Evolutionary conservation across 495 filamentous ascomycete species (phyloP), one percentile per base, ranked within the genome.

Genomic region (Extremus antarcticus): DNA sequence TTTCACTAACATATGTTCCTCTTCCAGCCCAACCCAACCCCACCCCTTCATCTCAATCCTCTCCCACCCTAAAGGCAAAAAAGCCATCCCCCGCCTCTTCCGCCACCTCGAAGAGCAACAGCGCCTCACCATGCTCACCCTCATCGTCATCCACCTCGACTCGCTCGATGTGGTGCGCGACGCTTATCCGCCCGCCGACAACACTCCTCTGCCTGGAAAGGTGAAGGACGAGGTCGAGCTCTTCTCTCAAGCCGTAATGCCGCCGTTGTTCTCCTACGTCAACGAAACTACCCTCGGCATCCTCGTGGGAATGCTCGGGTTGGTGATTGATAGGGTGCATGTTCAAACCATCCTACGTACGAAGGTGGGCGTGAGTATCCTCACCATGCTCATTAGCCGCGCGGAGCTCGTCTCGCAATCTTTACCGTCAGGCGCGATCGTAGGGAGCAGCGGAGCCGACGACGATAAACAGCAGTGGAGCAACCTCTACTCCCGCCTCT

Each of bases 41-140:
- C 94, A 99, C 66, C 92, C 92, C 0, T 99, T 99, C 75, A 95
- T 99, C 62, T 86, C 88, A 25, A 89, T 99, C 65, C 78, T 99
- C 15, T 91, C 90, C 4, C 95, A 90, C 66, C 80, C 79, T 47
- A 99, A 99, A 73, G 94, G 92, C 63, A 99, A 95, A 74, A 94
- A 92, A 68, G 86, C 87, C 0, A 87, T 99, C 60, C 87, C 87
- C 21, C 86, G 92, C 50, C 84, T 99, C 48, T 96, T 95, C 79
- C 86, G 89, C 38, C 89, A 95, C 63, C 87, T 95, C 50, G 85
- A 86, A 54, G 82, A 86, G 40, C 86, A 95, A 63, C 90, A 99
- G 67, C 88, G 91, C 17, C 84, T 92, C 17, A 96, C 88, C 4
- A 86, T 96, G 49, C 77, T 97, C 29, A 97, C 94, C 4, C 89